Percentiles rank a stretch among this genome's conserved stretches.
Evolutionary conservation across 352 stramenopile species (phyloP).

Genomic region (Pythium phragmiticola): DNA sequence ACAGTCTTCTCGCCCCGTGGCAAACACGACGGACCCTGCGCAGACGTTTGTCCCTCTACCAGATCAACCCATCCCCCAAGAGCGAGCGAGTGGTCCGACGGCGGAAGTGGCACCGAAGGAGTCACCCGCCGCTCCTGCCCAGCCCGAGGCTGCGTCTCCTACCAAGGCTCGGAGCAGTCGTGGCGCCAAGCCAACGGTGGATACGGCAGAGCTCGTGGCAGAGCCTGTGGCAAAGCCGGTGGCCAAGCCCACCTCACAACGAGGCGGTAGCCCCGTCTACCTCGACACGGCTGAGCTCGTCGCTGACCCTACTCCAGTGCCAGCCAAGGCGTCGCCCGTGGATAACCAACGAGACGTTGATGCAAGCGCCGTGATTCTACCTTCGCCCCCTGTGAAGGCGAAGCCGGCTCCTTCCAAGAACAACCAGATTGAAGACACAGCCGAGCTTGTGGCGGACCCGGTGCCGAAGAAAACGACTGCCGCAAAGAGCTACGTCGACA

Average conservation of each 20-base stretch:
- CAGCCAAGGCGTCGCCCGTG: background rate
- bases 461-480: background rate
- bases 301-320: slow-evolving; percentile 3
- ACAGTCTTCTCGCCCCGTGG: slow-evolving; percentile 9
- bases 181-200: background rate
- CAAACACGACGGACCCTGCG: background rate
- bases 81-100: background rate
- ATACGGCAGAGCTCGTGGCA: slow-evolving; percentile 2
- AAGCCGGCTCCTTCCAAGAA: background rate
- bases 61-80: background rate
- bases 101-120: too few species aligned
- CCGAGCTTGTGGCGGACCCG: slow-evolving; percentile 17
- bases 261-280: slow-evolving; percentile 7
- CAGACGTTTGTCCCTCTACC: slow-evolving; percentile 7
- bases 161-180: background rate
- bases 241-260: background rate
- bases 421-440: slow-evolving; percentile 20
- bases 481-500: slow-evolving; percentile 19
- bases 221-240: background rate
- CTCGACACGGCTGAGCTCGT: slow-evolving; percentile 20
- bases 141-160: too few species aligned
- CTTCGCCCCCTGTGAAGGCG: background rate
- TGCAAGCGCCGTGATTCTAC: background rate
- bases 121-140: too few species aligned
- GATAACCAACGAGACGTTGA: slow-evolving; percentile 14